Conservation (phyloP, 257 asterid genomes). For the Jasminum sambac region DNA sequence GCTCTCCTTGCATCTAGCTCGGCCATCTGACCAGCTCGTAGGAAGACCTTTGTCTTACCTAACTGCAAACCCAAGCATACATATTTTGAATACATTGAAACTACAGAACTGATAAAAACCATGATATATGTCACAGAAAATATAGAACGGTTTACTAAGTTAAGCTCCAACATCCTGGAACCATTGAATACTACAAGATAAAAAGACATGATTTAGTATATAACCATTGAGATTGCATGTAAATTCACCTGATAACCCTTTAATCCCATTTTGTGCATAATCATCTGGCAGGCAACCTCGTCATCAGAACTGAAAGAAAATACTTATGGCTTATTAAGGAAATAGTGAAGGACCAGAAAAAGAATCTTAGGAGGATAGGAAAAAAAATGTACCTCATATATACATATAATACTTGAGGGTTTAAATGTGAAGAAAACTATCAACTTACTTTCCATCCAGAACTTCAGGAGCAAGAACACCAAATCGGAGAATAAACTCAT, state of each 20-base stretch:
- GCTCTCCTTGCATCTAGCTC: slow-evolving; percentile 96
- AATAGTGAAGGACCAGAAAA: neutral
- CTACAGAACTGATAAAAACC: neutral
- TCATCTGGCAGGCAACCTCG: slow-evolving; percentile 81
- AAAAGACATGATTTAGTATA: neutral
- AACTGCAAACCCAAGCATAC: slow-evolving; percentile 56
- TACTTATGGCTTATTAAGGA: slow-evolving; percentile 7
- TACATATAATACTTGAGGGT: slow-evolving; percentile 9
- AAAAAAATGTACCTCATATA: neutral
- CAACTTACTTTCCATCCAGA: slow-evolving; percentile 62
- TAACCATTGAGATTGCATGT: neutral
- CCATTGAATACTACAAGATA: neutral
- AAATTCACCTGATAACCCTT: slow-evolving; percentile 84
- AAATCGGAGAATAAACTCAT: slow-evolving; percentile 96
- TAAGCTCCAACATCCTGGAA: neutral
- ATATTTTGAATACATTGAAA: slow-evolving; percentile 11
- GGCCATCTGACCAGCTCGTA: slow-evolving; percentile 99
- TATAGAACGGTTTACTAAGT: neutral
- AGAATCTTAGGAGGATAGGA: neutral
- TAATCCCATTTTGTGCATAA: slow-evolving; percentile 86
- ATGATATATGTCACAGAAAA: neutral
- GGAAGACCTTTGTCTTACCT: slow-evolving; percentile 93
- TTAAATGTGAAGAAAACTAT: slow-evolving; percentile 20
- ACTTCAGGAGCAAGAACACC: slow-evolving; percentile 93
- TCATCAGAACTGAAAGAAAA: slow-evolving; percentile 68